phyloP scores from a whole-genome alignment of 257 asterid genomes.

The Jacaranda mimosifolia region DNA sequence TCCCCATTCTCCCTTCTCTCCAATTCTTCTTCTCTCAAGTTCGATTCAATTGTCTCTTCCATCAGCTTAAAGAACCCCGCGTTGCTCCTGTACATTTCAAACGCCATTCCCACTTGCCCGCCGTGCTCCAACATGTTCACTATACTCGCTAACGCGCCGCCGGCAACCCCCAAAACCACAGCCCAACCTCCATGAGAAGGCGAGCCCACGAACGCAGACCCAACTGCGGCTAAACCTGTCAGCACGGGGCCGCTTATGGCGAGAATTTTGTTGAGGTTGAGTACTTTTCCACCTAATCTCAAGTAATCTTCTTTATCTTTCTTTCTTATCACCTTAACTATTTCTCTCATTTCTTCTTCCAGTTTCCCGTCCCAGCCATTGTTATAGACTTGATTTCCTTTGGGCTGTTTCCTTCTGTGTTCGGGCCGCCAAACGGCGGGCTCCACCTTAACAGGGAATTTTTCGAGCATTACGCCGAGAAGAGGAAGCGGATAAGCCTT shows the following conservation, averaged over 20 bases:
- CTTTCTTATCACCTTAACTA: constrained; percentile 42
- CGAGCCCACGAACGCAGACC: constrained; percentile 50
- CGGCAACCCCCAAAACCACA: constrained; percentile 50
- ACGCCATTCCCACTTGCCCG: constrained; percentile 83
- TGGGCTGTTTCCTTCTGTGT: constrained; percentile 11
- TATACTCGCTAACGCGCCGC: constrained; percentile 73
- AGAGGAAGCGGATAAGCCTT: constrained; percentile 65
- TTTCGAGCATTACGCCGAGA: constrained; percentile 54
- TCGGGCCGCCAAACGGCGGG: constrained; percentile 73
- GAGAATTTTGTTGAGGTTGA: constrained; percentile 57
- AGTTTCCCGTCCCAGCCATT: constrained; percentile 57
- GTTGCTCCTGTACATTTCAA: constrained; percentile 78
- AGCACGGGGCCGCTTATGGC: constrained; percentile 62
- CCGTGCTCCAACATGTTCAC: constrained; percentile 80
- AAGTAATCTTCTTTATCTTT: constrained; percentile 62
- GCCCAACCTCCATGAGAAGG: constrained; percentile 47
- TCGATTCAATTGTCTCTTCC: constrained; percentile 67
- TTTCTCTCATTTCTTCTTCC: constrained; percentile 61
- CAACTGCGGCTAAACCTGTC: constrained; percentile 69
- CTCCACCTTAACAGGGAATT: constrained; percentile 44
- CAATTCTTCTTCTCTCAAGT: constrained; percentile 51
- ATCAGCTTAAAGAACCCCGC: constrained; percentile 76
- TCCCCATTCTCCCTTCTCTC: constrained; percentile 72
- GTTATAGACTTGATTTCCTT: neutral
- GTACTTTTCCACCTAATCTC: constrained; percentile 54